phyloP scores from a whole-genome alignment of 2,329 filamentous ascomycete genomes.

The Hymenoscyphus fraxineus region DNA sequence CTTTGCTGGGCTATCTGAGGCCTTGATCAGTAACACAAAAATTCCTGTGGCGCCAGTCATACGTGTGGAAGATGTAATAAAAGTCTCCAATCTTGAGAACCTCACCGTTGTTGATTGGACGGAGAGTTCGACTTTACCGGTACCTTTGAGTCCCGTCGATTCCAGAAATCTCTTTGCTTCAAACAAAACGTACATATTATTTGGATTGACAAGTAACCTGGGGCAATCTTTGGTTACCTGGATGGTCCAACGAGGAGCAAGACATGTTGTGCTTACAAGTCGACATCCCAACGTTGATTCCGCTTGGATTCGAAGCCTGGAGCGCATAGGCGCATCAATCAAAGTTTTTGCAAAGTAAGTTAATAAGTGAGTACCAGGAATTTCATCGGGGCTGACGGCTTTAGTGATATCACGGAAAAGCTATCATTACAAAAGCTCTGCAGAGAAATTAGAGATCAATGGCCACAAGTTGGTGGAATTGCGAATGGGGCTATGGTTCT shows the following conservation, averaged over 20 bases:
- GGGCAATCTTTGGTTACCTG: constrained; percentile 39
- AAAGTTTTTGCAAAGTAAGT: constrained; percentile 3
- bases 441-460: constrained; percentile 61
- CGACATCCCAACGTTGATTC: constrained; percentile 33
- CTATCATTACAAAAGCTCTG: neutral
- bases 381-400: neutral
- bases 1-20: neutral
- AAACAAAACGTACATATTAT: constrained; percentile 33
- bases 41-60: neutral
- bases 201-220: constrained; percentile 29
- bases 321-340: neutral
- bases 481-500: constrained; percentile 44
- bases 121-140: constrained; percentile 24
- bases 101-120: constrained; percentile 14
- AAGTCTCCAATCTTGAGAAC: neutral
- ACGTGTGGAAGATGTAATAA: neutral
- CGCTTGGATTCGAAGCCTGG: neutral
- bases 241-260: constrained; percentile 39
- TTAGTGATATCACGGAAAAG: constrained; percentile 7
- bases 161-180: constrained; percentile 11
- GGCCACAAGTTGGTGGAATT: constrained; percentile 36
- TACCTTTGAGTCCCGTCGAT: neutral
- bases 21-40: neutral
- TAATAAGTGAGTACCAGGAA: neutral
- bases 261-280: constrained; percentile 38